Evolutionary conservation across 306 rosid species (phyloP), one percentile per base, ranked within the genome.

Genomic region (Canavalia ensiformis): DNA sequence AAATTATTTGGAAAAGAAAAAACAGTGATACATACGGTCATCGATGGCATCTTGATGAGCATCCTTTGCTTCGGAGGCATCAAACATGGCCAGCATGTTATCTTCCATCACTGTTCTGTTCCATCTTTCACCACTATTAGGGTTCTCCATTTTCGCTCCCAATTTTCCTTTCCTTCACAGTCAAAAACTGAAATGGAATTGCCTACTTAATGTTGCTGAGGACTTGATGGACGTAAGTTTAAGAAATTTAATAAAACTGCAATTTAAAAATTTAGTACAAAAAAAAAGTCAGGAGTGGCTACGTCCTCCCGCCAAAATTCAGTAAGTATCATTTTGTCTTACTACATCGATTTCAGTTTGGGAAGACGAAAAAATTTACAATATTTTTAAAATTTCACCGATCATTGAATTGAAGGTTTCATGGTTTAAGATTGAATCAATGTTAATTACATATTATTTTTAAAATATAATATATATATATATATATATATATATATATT

Each of bases 11-110:
- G 28, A 4, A 30, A 30, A 0, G 0, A 28, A 47, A 33, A 46
- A 12, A 34, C 76, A 59, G 37, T 25, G 65, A 45, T 30, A 47
- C 75, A 31, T 84, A 92, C 97, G 49, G 45, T 92, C 97, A 56
- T 95, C 95, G 71, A 88, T 68, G n/a, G 97, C 84, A 62, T 92
- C 93, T 69, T 77, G 92, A 62, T 54, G 83, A 82, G 81, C 12
- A 76, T 93, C 91, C 54, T 88, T 88, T 33, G 90, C 76, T 44
- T 87, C 92, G 7, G 89, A 85, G 13, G 92, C 86, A 55, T 88
- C 94, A 68, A 95, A 86, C 64, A 92, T 88, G 8, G 97, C 92
- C 81, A 95, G 79, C 29, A 91, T 88, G 84, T 84, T 91, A 68
- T 89, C 97, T 76, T 90, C 95, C 7, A 91, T 56, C 13, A 76